phyloP scores from a whole-genome alignment of 2,329 filamentous ascomycete species.

The Remersonia thermophila region DNA sequence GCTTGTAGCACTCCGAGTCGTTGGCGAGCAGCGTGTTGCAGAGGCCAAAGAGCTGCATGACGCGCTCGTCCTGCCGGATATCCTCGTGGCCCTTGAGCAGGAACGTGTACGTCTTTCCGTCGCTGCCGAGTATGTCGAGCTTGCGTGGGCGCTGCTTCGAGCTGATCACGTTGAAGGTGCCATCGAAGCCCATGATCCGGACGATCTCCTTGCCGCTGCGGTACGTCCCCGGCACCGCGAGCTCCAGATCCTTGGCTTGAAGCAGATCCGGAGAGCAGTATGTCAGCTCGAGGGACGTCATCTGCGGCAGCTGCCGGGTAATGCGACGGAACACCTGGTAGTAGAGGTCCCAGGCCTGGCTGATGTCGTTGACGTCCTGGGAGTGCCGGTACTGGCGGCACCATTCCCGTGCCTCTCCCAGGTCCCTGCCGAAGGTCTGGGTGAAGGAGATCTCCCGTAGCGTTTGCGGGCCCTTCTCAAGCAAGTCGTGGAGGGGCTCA shows the following conservation, averaged over 20 bases:
- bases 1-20: conserved; percentile 93
- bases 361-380: conserved; percentile 85
- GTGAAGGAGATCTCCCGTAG: conserved; percentile 93
- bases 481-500: conserved; percentile 77
- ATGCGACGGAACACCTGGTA: conserved; percentile 98
- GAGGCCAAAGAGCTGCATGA: conserved; percentile 97
- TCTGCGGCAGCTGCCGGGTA: conserved; percentile 78
- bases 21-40: conserved; percentile 91
- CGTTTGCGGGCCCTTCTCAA: conserved; percentile 85
- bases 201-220: conserved; percentile 66
- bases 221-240: conserved; percentile 95
- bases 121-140: conserved; percentile 75
- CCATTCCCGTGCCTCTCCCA: conserved; percentile 92
- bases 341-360: conserved; percentile 98
- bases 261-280: conserved; percentile 95
- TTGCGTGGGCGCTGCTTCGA: conserved; percentile 94
- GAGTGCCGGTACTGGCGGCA: conserved; percentile 83
- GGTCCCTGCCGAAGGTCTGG: conserved; percentile 89
- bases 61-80: conserved; percentile 94
- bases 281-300: conserved; percentile 84
- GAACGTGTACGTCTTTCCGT: conserved; percentile 79
- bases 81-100: conserved; percentile 97
- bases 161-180: conserved; percentile 81
- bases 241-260: conserved; percentile 69
- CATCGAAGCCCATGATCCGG: conserved; percentile 78